A percentile compares a stretch with the other conserved stretches of the same genome.
Conservation (phyloP, 2,329 filamentous ascomycete genomes). For the Neofusicoccum kwambonambiense region DNA sequence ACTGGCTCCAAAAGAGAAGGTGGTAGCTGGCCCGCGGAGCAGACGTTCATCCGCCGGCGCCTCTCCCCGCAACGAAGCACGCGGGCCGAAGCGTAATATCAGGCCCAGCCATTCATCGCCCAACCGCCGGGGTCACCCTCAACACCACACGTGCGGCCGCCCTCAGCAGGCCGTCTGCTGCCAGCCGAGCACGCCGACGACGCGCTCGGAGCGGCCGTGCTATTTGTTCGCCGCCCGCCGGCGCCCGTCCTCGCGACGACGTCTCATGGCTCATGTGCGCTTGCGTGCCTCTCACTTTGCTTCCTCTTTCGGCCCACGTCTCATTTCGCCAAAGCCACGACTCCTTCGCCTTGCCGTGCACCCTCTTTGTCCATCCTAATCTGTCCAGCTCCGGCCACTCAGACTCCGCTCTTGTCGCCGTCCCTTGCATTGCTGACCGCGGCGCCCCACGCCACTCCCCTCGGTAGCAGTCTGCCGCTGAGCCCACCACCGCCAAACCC, state of each 20-base stretch:
- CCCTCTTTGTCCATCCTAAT: not conserved
- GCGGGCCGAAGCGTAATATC: slow-evolving; percentile 16
- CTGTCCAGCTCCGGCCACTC: not conserved
- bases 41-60: not conserved
- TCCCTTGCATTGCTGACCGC: slow-evolving; percentile 1
- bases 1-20: slow-evolving; percentile 13
- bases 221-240: not conserved
- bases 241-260: not conserved
- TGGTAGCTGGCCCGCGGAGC: not conserved
- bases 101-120: not conserved
- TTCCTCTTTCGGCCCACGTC: not conserved
- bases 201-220: not conserved
- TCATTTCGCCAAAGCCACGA: slow-evolving; percentile 14
- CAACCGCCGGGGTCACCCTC: not conserved
- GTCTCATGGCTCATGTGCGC: slow-evolving; percentile 3
- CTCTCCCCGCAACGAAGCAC: slow-evolving; percentile 7
- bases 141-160: not conserved
- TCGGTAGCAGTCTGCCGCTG: not conserved
- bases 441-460: not conserved
- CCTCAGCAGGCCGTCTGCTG: not conserved
- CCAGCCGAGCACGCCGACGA: no score
- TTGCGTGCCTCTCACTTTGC: not conserved
- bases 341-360: not conserved
- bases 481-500: not conserved
- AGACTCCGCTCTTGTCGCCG: not conserved